Percentiles rank a stretch among this genome's conserved stretches.
Conservation (phyloP, 805 yeast genomes). For the Barnettozyma sucrosica region DNA sequence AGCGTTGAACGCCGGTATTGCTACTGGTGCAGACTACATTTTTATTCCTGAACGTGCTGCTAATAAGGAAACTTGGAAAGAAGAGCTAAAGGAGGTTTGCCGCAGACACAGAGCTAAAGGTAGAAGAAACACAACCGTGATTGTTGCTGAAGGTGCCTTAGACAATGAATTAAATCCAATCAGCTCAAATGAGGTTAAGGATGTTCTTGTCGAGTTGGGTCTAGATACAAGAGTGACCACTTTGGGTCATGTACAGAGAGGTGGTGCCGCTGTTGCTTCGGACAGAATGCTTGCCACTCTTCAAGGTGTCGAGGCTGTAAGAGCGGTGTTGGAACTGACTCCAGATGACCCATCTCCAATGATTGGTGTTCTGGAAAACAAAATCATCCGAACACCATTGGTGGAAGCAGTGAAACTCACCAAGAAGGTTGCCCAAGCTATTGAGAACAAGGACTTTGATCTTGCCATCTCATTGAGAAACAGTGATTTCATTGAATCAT, state of each 20-base stretch:
- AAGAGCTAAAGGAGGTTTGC: constrained; percentile 70
- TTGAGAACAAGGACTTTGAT: constrained; percentile 70
- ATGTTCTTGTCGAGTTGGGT: constrained; percentile 77
- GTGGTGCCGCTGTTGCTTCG: constrained; percentile 96
- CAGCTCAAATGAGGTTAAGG: constrained; percentile 72
- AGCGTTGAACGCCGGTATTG: constrained; percentile 94
- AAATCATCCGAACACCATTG: constrained; percentile 76
- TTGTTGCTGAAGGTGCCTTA: constrained; percentile 97
- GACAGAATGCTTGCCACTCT: constrained; percentile 89
- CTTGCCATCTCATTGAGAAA: constrained; percentile 86
- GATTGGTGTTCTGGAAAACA: constrained; percentile 86
- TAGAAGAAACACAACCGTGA: constrained; percentile 89
- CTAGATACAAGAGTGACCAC: constrained; percentile 94
- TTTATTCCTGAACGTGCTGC: constrained; percentile 95
- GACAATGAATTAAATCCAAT: constrained; percentile 77
- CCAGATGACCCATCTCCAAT: constrained; percentile 93
- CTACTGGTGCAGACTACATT: constrained; percentile 92
- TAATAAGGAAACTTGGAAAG: constrained; percentile 65
- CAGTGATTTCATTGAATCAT: constrained; percentile 78
- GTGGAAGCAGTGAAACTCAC: constrained; percentile 88
- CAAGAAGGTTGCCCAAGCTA: constrained; percentile 85
- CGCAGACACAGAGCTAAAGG: constrained; percentile 79
- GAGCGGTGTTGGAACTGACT: constrained; percentile 81
- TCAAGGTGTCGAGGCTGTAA: constrained; percentile 97
- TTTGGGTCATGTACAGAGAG: constrained; percentile 96